phyloP scores from a whole-genome alignment of 2,329 filamentous ascomycete species.

The Penicillium janthinellum region DNA sequence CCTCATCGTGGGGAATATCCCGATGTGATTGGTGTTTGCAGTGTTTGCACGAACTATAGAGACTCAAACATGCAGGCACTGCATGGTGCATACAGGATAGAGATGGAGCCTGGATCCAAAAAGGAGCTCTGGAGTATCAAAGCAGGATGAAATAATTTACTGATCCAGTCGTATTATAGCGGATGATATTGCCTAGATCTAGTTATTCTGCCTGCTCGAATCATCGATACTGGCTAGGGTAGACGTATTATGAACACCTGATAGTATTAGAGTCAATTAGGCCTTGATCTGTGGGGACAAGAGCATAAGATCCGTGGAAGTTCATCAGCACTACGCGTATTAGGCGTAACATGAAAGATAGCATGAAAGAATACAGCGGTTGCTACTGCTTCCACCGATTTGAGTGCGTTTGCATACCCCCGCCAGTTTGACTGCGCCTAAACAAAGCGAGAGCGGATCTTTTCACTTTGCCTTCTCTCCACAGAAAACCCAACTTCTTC shows the following conservation, averaged over 20 bases:
- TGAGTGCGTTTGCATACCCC: background rate
- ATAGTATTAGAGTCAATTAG: no score
- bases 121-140: no score
- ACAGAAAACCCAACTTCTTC: background rate
- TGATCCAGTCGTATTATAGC: background rate
- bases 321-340: background rate
- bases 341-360: background rate
- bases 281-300: no score
- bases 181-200: background rate
- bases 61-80: background rate
- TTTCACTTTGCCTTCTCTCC: background rate
- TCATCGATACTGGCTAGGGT: background rate
- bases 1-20: constrained; percentile 14
- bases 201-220: background rate
- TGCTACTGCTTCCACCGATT: background rate
- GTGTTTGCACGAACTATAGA: constrained; percentile 21
- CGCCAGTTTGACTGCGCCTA: background rate
- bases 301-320: background rate
- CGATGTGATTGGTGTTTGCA: constrained; percentile 20
- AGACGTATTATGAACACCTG: no score
- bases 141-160: background rate
- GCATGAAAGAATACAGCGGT: background rate
- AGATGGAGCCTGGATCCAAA: no score
- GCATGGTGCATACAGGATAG: background rate
- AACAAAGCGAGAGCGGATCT: background rate